These are phyloP conservation scores for Aspergillus glaucus DNA, from an alignment of 2,329 filamentous ascomycete species.

Conservation along the genomic window DNA sequence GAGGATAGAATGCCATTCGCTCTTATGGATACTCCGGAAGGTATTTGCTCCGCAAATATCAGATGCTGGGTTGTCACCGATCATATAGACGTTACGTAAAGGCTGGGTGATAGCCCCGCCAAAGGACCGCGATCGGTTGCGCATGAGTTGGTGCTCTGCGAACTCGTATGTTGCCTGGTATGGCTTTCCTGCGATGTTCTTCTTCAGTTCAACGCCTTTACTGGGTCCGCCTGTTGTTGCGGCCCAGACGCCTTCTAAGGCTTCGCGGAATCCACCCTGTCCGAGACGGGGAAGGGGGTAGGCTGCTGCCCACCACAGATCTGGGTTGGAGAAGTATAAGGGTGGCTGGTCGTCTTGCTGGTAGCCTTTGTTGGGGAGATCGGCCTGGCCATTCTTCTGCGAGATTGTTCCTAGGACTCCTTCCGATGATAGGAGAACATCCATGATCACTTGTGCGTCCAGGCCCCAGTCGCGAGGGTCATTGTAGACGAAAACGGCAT, in stretches of 20 bases:
- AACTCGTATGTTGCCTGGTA: constrained; percentile 70
- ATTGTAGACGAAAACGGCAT: constrained; percentile 89
- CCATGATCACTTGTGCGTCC: constrained; percentile 76
- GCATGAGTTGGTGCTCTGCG: constrained; percentile 66
- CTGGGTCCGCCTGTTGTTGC: constrained; percentile 57
- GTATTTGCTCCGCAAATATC: constrained; percentile 84
- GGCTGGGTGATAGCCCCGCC: constrained; percentile 32
- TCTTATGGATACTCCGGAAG: constrained; percentile 60
- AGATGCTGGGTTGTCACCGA: constrained; percentile 82
- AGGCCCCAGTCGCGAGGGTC: constrained; percentile 95
- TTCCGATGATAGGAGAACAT: constrained; percentile 70
- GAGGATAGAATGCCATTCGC: constrained; percentile 70
- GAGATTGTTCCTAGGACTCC: constrained; percentile 79
- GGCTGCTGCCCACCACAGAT: constrained; percentile 80
- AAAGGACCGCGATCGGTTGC: constrained; percentile 51
- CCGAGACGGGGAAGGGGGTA: constrained; percentile 83
- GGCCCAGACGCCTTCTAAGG: constrained; percentile 72
- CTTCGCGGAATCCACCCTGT: constrained; percentile 82
- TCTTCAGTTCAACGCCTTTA: constrained; percentile 52
- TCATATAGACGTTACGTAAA: constrained; percentile 82
- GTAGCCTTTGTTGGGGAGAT: constrained; percentile 68
- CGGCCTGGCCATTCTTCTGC: constrained; percentile 58
- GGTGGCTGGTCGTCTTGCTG: constrained; percentile 73
- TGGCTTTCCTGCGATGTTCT: constrained; percentile 77
- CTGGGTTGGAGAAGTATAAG: constrained; percentile 84